phyloP scores from a whole-genome alignment of 2,329 filamentous ascomycete genomes.

The Didymella pinodella region DNA sequence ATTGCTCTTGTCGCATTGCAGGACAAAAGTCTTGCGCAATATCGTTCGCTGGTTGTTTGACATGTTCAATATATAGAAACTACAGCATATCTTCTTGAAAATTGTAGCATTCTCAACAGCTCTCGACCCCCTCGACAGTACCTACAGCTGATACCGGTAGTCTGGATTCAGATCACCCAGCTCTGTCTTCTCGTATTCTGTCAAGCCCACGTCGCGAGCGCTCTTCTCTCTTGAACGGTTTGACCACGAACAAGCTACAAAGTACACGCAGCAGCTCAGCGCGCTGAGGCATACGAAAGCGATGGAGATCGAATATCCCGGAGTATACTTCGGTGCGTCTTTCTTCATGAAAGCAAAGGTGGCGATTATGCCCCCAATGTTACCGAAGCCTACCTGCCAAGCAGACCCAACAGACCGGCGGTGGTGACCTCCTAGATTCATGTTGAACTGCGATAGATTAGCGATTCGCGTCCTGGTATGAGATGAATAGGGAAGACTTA shows the following conservation, averaged over 20 bases:
- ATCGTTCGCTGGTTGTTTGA: background rate
- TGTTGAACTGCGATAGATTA: constrained; percentile 52
- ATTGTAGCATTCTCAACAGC: background rate
- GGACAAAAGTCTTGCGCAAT: background rate
- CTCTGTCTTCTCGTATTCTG: constrained; percentile 68
- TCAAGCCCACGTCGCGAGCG: constrained; percentile 58
- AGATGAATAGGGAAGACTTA: background rate
- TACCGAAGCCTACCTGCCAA: constrained; percentile 61
- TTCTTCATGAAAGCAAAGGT: constrained; percentile 59
- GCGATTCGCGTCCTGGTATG: background rate
- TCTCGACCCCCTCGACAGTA: background rate
- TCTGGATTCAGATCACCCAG: constrained; percentile 67
- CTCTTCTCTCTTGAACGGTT: constrained; percentile 67
- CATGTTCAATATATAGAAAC: background rate
- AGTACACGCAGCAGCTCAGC: constrained; percentile 68
- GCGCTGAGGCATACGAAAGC: constrained; percentile 75
- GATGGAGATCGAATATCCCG: constrained; percentile 80
- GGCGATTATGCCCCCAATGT: constrained; percentile 62
- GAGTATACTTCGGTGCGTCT: constrained; percentile 73
- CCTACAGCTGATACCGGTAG: constrained; percentile 66
- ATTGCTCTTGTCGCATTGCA: background rate
- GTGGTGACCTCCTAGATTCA: constrained; percentile 63
- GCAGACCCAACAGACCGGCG: constrained; percentile 58
- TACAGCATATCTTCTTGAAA: background rate
- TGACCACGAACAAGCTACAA: constrained; percentile 63